A percentile compares a stretch with the other conserved stretches of the same genome.
Evolutionary conservation across 2,329 filamentous ascomycete genomes (phyloP).

Genomic region (Trichoderma simmonsii): DNA sequence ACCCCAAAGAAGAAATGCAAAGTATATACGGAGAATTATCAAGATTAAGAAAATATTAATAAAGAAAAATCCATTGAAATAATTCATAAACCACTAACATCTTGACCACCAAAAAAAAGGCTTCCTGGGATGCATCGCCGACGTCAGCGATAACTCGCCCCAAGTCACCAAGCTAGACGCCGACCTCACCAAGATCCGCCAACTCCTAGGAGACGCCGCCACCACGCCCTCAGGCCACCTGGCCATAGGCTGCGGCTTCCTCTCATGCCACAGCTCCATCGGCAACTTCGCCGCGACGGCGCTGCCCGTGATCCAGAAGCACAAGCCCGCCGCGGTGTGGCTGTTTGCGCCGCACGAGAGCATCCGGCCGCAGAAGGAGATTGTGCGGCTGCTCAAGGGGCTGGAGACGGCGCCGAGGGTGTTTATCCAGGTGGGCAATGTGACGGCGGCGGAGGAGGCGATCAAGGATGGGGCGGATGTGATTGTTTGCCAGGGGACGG

Average conservation of each 20-base stretch:
- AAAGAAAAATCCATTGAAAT: not conserved
- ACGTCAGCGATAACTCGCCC: conserved; percentile 30
- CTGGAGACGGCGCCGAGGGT: conserved; percentile 41
- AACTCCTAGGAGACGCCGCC: conserved; percentile 27
- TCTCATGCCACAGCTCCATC: conserved; percentile 48
- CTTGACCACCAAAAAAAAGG: conserved; percentile 22
- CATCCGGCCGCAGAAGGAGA: conserved; percentile 35
- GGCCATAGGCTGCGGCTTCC: conserved; percentile 55
- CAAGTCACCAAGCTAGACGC: conserved; percentile 33
- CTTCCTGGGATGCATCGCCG: conserved; percentile 33
- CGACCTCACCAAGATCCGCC: conserved; percentile 31
- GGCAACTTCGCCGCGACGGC: conserved; percentile 41
- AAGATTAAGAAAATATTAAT: not conserved
- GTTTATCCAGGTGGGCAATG: conserved; percentile 61
- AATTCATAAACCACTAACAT: not conserved
- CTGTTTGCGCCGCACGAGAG: conserved; percentile 58
- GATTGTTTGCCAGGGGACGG: conserved; percentile 59
- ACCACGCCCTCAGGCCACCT: conserved; percentile 31
- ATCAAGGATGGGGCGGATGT: conserved; percentile 52
- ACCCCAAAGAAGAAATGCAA: too few relatives aligned
- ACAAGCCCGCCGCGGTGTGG: conserved; percentile 61
- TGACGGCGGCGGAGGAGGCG: conserved; percentile 51
- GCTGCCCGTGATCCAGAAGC: conserved; percentile 49
- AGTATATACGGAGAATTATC: not conserved
- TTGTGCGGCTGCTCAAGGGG: conserved; percentile 36